These are phyloP conservation scores for Senna siamea DNA, from an alignment of 306 rosid genomes.

Conservation along the genomic window DNA sequence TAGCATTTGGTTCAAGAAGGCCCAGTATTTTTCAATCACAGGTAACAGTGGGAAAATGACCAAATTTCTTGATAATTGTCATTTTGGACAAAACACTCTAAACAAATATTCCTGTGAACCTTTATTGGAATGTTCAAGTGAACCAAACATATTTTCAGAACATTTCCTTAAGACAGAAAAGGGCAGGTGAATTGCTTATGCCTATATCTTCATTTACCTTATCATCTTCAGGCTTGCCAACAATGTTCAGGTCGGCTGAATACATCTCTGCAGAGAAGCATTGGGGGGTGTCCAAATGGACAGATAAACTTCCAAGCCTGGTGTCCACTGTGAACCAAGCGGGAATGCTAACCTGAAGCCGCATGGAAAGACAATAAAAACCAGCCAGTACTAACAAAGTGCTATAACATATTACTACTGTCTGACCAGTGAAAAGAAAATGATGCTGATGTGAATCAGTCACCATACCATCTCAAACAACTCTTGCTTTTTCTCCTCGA, in stretches of 20 bases:
- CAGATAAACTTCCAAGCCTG: conserved; percentile 94
- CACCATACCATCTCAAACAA: conserved; percentile 88
- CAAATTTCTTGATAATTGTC: neutral
- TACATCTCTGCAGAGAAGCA: conserved; percentile 99
- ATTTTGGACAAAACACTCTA: neutral
- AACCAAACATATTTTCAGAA: neutral
- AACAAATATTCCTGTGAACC: neutral
- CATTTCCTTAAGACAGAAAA: neutral
- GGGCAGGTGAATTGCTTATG: conserved; percentile 16
- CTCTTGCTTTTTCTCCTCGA: conserved; percentile 90
- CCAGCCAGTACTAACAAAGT: conserved; percentile 34
- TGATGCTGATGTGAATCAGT: conserved; percentile 27
- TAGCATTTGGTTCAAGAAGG: neutral
- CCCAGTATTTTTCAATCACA: neutral
- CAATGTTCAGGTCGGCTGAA: conserved; percentile 86
- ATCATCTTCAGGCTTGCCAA: conserved; percentile 96
- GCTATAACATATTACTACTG: conserved; percentile 2
- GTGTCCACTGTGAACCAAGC: conserved; percentile 98
- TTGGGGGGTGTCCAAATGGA: conserved; percentile 94
- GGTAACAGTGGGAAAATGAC: neutral
- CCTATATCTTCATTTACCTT: conserved; percentile 60
- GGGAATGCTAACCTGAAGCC: conserved; percentile 93
- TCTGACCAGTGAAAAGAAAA: neutral
- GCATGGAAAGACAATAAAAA: conserved; percentile 39
- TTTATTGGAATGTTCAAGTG: neutral